phyloP scores from a whole-genome alignment of 345 rosid species.

The Citrus trifoliata region DNA sequence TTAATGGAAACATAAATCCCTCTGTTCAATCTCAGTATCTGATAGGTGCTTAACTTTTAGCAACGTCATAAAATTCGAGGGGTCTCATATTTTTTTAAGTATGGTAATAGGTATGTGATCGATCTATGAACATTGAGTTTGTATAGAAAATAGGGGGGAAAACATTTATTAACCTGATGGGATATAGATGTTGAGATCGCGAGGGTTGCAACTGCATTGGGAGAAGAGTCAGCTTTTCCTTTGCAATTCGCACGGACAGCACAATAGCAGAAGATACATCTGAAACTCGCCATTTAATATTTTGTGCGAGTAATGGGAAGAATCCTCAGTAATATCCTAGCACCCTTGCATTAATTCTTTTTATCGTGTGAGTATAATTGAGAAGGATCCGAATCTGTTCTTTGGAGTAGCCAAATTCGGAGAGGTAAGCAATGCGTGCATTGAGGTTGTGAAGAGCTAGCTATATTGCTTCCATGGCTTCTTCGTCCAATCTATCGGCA shows the following conservation, averaged over 20 bases:
- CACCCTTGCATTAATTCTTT: neutral
- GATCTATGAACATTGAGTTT: neutral
- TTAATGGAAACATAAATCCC: neutral
- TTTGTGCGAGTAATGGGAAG: neutral
- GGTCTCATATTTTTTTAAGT: neutral
- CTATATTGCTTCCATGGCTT: slow-evolving; percentile 61
- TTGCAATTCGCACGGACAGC: neutral
- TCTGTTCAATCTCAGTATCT: neutral
- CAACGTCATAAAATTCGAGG: neutral
- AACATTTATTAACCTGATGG: slow-evolving; percentile 52
- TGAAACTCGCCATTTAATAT: neutral
- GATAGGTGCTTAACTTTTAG: neutral
- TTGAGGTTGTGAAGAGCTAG: slow-evolving; percentile 69
- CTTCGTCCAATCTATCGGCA: slow-evolving; percentile 63
- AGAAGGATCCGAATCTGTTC: slow-evolving; percentile 57
- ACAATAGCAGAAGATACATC: neutral
- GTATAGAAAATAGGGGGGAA: neutral
- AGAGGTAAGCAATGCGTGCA: slow-evolving; percentile 80
- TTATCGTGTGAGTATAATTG: neutral
- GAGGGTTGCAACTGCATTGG: slow-evolving; percentile 78
- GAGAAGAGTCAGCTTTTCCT: slow-evolving; percentile 30
- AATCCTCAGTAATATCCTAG: neutral
- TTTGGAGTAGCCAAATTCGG: slow-evolving; percentile 85
- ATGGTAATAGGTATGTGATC: neutral
- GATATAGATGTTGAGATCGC: slow-evolving; percentile 76